Evolutionary conservation across 108 stramenopile species (phyloP), one percentile per base, ranked within the genome.

Genomic region (Fistulifera pelliculosa): DNA sequence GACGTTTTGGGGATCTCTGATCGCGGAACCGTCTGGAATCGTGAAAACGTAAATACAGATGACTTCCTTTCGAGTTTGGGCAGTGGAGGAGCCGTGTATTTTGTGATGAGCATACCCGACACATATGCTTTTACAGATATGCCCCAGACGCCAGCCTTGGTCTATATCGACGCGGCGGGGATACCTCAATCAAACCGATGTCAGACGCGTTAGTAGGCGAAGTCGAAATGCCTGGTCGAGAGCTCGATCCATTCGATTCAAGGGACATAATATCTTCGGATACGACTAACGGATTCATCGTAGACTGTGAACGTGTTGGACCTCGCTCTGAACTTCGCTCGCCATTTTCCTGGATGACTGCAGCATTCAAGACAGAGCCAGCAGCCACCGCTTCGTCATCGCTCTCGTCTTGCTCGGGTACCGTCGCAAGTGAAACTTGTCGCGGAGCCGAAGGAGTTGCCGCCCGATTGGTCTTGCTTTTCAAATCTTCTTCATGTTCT

Each of bases 61-160:
- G 70, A 63, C 47, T 75, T 73, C 60, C 82, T 80, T 49, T 75
- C 71, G 42, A 80, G 22, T 49, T 76, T 74, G 18, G 93, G 87
- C 27, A 88, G 65, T 14, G 47, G 25, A 14, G 92, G 87, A 23
- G 83, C 71, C 10, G 66, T 70, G 63, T 74, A 87, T 49, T 79
- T 87, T 13, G 77, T 57, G 47, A 93, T 82, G 39, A 60, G 43
- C 38, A 64, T 60, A 6, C 92, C 83, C 2, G 19, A 26, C 13
- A 60, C 38, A 25, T 28, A 38, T 2, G 58, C 58, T 11, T 60
- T 48, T 16, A 60, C 58, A 2, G 19, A 38, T 8, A 6, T 3
- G 31, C 8, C 8, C 31, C 31, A 35, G 31, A 35, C 3, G 31
- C 31, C 31, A 35, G 31, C 8, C 31, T 35, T 35, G 31, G 31